phyloP scores from a whole-genome alignment of 805 yeast genomes.

The Tetrapisispora pingtungensis region DNA sequence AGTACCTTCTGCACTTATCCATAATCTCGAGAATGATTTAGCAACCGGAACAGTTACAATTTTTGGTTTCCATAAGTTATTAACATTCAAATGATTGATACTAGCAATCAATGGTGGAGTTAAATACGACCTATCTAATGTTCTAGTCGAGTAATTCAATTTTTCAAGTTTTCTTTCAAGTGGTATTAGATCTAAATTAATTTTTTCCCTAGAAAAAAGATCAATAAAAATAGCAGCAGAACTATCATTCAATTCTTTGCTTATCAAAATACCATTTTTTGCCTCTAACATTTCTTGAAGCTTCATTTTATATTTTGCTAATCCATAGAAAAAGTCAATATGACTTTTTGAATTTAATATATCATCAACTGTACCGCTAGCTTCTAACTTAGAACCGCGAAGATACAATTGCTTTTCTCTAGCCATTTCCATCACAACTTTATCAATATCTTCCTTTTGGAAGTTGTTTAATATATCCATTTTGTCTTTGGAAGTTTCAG shows the following conservation, averaged over 20 bases:
- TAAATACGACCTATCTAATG: conserved; percentile 53
- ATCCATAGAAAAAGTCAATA: conserved; percentile 33
- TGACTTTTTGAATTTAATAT: conserved; percentile 23
- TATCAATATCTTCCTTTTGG: conserved; percentile 40
- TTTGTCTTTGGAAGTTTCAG: conserved; percentile 23
- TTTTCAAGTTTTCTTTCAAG: conserved; percentile 38
- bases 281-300: conserved; percentile 34
- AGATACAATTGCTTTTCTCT: conserved; percentile 45
- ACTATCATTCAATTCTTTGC: conserved; percentile 47
- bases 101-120: conserved; percentile 53
- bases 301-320: conserved; percentile 37
- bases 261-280: conserved; percentile 45
- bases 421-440: conserved; percentile 34
- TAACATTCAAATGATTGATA: conserved; percentile 16
- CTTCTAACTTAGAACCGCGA: conserved; percentile 35
- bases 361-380: conserved; percentile 17
- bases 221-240: conserved; percentile 55
- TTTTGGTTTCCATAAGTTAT: conserved; percentile 5
- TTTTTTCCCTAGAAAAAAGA: conserved; percentile 34
- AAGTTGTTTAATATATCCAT: conserved; percentile 31
- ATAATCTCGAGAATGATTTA: conserved; percentile 52
- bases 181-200: conserved; percentile 46
- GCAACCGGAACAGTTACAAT: conserved; percentile 44
- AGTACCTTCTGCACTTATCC: conserved; percentile 61
- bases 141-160: conserved; percentile 65